Evolutionary conservation across 495 filamentous ascomycete genomes (phyloP), one percentile per base, ranked within the genome.

Genomic region (Trichoderma gamsii): DNA sequence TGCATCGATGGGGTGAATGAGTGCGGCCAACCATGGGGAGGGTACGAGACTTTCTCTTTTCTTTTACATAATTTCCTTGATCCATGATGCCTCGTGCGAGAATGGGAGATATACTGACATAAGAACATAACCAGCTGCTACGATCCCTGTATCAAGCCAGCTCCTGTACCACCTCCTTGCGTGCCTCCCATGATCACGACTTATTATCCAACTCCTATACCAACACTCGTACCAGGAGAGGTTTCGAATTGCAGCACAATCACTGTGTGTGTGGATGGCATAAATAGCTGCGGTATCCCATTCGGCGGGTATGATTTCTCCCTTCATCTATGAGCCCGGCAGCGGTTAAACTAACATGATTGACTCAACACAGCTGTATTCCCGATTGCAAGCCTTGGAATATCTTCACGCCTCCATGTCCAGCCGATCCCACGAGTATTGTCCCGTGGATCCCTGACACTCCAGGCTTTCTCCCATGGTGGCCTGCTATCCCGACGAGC

Each of bases 301-400:
- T 61, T 61, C 35, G 56, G 56, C 27, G 56, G 12, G 56, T 61
- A 32, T 25, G 56, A 32, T 27, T 23, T 1, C 51, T n/a, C n/a
- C 25, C n/a, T 2, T 18, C 21, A 52, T 23, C 2, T 52, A 52
- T 52, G 18, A 23, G 49, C 6, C 7, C n/a, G n/a, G n/a, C 0
- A 52, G 43, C 3, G 43, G 43, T 18, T 38, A 7, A 3, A 9
- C 43, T 15, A 46, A 18, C 13, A 0, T 46, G 12, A 12, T 21
- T 52, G n/a, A 52, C 6, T 11, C 21, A n/a, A 21, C 21, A 52
- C 9, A 61, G 56, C 3, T 61, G 56, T 61, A 29, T 61, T 61
- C 56, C 56, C 15, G 56, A 29, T 15, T 61, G 56, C 56, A 61
- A 61, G 25, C 56, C 56, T 9, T 61, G 56, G 56, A 61, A 61